Evolutionary conservation across 768 basidiomycete genomes (phyloP).

Genomic region (Suillus discolor): DNA sequence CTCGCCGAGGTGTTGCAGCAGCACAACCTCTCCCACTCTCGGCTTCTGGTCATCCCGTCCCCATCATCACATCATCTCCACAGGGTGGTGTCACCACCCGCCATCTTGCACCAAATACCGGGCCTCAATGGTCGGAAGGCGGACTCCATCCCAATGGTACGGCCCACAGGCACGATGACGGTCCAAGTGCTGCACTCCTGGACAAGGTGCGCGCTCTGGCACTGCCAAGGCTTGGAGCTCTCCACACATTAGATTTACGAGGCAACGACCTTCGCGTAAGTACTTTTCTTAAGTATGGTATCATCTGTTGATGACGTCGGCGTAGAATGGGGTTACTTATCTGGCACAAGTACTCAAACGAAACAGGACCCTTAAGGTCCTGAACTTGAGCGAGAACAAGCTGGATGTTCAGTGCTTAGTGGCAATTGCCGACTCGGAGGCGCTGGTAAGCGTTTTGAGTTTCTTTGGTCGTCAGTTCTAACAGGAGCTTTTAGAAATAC

Average conservation of each 20-base stretch:
- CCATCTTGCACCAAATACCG: conserved; percentile 32
- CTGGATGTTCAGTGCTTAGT: conserved; percentile 83
- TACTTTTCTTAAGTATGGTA: conserved; percentile 14
- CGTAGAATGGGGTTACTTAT: conserved; percentile 76
- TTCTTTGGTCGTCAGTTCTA: conserved; percentile 4
- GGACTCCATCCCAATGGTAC: conserved; percentile 2
- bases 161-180: conserved; percentile 30
- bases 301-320: conserved; percentile 5
- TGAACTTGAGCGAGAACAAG: conserved; percentile 94
- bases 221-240: conserved; percentile 79
- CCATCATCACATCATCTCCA: conserved; percentile 68
- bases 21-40: conserved; percentile 37
- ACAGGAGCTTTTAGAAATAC: conserved; percentile 67
- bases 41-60: conserved; percentile 51
- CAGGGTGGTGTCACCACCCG: conserved; percentile 55
- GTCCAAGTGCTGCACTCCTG: conserved; percentile 76
- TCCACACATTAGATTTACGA: conserved; percentile 88
- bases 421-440: conserved; percentile 84
- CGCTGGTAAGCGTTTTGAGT: conserved; percentile 59
- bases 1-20: conserved; percentile 46
- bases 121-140: neutral
- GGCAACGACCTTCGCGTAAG: conserved; percentile 91
- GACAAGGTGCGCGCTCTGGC: conserved; percentile 89
- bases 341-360: conserved; percentile 95
- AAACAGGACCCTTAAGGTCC: conserved; percentile 90